Evolutionary conservation across 768 basidiomycete species (phyloP), one percentile per base, ranked within the genome.

Genomic region (Leccinum subgranulosum): DNA sequence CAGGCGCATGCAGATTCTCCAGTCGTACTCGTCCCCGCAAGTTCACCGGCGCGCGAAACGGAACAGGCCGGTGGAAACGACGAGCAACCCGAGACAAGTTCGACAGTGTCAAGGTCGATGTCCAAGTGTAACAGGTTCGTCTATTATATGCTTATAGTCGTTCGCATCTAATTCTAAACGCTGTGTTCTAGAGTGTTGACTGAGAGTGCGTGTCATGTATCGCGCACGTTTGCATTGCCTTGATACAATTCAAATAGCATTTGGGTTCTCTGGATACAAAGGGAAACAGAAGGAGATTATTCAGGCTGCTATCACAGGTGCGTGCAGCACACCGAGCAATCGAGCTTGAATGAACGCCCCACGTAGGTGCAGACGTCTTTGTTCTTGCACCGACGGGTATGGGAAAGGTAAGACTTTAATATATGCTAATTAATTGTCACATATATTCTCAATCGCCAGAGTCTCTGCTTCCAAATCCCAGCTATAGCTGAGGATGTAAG

Each of bases 311-410:
- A 73, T 87, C 28, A 70, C 71, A 61, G 89, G 90, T 84, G 56
- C 19, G 49, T 49, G 8, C 45, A 15, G 27, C 21, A 8, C 3
- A 10, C 28, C 3, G 23, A 7, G 12, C 23, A 17, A 21, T 41
- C 49, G 41, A 27, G n/a, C 25, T 21, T 8, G 43, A 28, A 49
- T 60, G 46, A 57, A 61, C 47, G 14, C 21, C 28, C 5, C 8
- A 23, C 36, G 6, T 55, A 90, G 90, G 87, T 4, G 73, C 72
- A 9, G 90, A 92, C 70, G 84, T 92, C 14, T 79, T 92, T 50
- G 88, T 91, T 10, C 78, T 92, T 3, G 92, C 91, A 17, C 90
- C 92, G 0, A 94, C 92, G 10, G 90, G 92, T 4, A 90, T 93
- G 88, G 92, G 92, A 33, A 94, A 94, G 81, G 91, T 87, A 33